Evolutionary conservation across 805 yeast species (phyloP).

Genomic region (Wickerhamiella galacta): DNA sequence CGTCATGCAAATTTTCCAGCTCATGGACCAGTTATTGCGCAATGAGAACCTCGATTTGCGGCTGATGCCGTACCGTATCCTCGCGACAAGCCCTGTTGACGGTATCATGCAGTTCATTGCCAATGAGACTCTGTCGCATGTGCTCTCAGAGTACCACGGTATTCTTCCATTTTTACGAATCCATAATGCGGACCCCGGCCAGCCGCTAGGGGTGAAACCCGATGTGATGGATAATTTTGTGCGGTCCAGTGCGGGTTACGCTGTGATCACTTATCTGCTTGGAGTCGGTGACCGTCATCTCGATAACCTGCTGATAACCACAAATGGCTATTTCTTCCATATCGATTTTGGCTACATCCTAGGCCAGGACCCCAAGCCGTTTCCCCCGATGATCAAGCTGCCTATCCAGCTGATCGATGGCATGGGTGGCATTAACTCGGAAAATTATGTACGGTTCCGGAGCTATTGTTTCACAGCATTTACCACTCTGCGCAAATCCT

Average conservation of each 20-base stretch:
- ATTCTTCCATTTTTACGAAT: slow-evolving; percentile 53
- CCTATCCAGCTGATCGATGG: slow-evolving; percentile 96
- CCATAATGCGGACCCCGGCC: slow-evolving; percentile 39
- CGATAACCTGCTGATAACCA: slow-evolving; percentile 69
- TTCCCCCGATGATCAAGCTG: slow-evolving; percentile 94
- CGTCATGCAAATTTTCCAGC: slow-evolving; percentile 78
- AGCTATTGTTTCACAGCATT: slow-evolving; percentile 91
- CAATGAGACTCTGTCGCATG: slow-evolving; percentile 72
- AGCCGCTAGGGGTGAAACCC: slow-evolving; percentile 29
- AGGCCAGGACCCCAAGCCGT: slow-evolving; percentile 96
- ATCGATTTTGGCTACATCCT: slow-evolving; percentile 95
- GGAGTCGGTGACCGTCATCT: slow-evolving; percentile 97
- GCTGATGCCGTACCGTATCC: slow-evolving; percentile 73
- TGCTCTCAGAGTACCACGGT: slow-evolving; percentile 56
- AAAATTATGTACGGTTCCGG: slow-evolving; percentile 71
- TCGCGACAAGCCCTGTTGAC: slow-evolving; percentile 80
- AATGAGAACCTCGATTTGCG: slow-evolving; percentile 82
- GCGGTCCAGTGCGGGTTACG: slow-evolving; percentile 91
- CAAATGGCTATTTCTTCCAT: slow-evolving; percentile 84
- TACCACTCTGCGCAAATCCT: slow-evolving; percentile 73
- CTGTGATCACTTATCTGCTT: slow-evolving; percentile 81
- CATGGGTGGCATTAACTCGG: slow-evolving; percentile 85
- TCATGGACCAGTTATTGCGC: slow-evolving; percentile 77
- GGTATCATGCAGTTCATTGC: slow-evolving; percentile 94
- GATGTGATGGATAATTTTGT: slow-evolving; percentile 86